A percentile compares a stretch with the other conserved stretches of the same genome.
Evolutionary conservation across 345 rosid genomes (phyloP).

Genomic region (Linum tenue): DNA sequence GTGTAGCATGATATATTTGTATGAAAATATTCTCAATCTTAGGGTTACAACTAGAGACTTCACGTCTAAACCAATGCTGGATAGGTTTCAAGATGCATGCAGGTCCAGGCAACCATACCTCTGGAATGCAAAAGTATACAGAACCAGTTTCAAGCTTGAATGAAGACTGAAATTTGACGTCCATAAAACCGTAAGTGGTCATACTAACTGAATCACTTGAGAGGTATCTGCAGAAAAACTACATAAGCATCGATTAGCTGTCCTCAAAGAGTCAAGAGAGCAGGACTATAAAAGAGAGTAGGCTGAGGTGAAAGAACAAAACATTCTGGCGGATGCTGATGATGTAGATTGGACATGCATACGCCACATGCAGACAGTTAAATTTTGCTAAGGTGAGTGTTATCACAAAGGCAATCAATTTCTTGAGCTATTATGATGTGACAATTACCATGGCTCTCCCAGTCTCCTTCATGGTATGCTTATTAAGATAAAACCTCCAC

Average conservation of each 20-base stretch:
- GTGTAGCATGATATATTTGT: not conserved
- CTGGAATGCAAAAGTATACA: slow-evolving; percentile 67
- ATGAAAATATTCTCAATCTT: not conserved
- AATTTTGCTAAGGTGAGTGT: too few relatives aligned
- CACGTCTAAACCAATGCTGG: not conserved
- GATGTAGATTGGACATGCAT: too few relatives aligned
- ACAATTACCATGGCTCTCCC: too few relatives aligned
- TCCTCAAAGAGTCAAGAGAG: slow-evolving; percentile 8
- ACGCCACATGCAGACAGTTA: too few relatives aligned
- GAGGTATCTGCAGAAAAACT: slow-evolving; percentile 57
- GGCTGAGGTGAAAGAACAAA: slow-evolving; percentile 2
- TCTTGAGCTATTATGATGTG: too few relatives aligned
- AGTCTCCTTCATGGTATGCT: too few relatives aligned
- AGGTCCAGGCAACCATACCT: slow-evolving; percentile 38
- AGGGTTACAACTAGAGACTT: not conserved
- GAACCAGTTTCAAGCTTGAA: slow-evolving; percentile 54
- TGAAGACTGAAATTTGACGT: slow-evolving; percentile 42
- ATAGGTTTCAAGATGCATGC: not conserved
- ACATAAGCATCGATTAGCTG: slow-evolving; percentile 27
- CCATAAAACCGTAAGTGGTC: slow-evolving; percentile 67
- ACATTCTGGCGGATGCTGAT: not conserved
- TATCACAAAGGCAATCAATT: too few relatives aligned
- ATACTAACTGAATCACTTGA: slow-evolving; percentile 49
- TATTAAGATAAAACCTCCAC: too few relatives aligned
- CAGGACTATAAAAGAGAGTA: not conserved